phyloP scores from a whole-genome alignment of 169 alveolate species.

The Miamiensis avidus region DNA sequence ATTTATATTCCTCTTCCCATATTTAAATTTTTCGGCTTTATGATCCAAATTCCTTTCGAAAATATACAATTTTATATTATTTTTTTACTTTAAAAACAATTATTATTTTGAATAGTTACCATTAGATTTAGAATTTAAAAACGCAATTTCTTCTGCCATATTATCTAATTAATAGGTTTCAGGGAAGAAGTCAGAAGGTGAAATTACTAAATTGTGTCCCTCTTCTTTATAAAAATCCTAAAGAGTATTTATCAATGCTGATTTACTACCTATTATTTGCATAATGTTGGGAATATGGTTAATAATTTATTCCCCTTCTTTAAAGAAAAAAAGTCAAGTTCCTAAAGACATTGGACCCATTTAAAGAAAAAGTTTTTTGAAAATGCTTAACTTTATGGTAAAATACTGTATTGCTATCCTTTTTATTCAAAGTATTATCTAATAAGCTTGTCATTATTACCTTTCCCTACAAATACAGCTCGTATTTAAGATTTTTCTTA shows the following conservation, averaged over 20 bases:
- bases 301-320: conserved; percentile 56
- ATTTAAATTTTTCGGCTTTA: conserved; percentile 46
- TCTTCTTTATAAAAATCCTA: conserved; percentile 42
- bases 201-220: neutral
- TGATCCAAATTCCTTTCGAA: conserved; percentile 39
- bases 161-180: conserved; percentile 60
- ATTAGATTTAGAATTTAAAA: conserved; percentile 32
- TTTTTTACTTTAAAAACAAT: conserved; percentile 40
- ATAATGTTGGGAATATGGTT: conserved; percentile 67
- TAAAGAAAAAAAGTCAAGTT: conserved; percentile 54
- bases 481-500: neutral
- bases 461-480: conserved; percentile 58
- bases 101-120: conserved; percentile 6
- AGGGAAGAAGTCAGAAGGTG: conserved; percentile 49
- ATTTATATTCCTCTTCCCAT: conserved; percentile 48
- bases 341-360: conserved; percentile 65
- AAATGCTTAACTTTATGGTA: conserved; percentile 35
- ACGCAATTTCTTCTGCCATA: conserved; percentile 51
- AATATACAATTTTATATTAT: conserved; percentile 28
- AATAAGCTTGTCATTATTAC: conserved; percentile 59
- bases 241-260: conserved; percentile 50
- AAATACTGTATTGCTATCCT: conserved; percentile 29
- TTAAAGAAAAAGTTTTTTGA: conserved; percentile 50
- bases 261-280: conserved; percentile 49
- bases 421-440: conserved; percentile 32